Percentiles rank a stretch among this genome's conserved stretches.
Evolutionary conservation across 1,139 yeast genomes (phyloP).

Genomic region (Suhomyces guaymorum): DNA sequence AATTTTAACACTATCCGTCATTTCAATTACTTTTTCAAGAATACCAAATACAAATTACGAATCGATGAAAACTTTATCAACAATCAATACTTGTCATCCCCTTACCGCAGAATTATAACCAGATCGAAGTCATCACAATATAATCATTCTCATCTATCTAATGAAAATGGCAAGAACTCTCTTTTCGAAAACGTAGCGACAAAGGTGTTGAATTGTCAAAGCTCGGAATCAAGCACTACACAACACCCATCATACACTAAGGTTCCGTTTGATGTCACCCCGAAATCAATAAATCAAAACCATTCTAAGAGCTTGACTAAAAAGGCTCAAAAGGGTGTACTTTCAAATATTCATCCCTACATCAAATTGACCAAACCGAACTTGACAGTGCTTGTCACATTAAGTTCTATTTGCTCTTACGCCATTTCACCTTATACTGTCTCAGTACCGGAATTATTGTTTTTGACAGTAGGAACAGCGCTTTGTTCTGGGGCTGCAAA

Average conservation of each 20-base stretch:
- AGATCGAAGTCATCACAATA: too few relatives aligned
- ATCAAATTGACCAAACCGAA: constrained; percentile 85
- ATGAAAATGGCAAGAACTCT: constrained; percentile 9
- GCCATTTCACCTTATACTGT: constrained; percentile 86
- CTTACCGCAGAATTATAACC: constrained; percentile 1
- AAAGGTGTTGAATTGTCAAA: constrained; percentile 43
- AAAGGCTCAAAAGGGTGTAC: constrained; percentile 11
- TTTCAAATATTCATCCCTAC: too few relatives aligned
- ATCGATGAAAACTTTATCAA: constrained; percentile 38
- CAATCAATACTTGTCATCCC: constrained; percentile 29
- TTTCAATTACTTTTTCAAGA: constrained; percentile 44
- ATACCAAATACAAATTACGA: constrained; percentile 33
- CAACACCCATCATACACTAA: constrained; percentile 25
- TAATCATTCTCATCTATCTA: background rate
- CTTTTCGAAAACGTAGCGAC: constrained; percentile 33
- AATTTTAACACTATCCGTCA: constrained; percentile 32
- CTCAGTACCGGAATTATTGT: constrained; percentile 65
- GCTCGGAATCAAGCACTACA: constrained; percentile 31
- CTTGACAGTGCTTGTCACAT: constrained; percentile 80
- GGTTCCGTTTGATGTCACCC: constrained; percentile 62
- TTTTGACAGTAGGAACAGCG: constrained; percentile 82
- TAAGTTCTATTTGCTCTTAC: constrained; percentile 90
- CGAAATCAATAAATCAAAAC: constrained; percentile 30
- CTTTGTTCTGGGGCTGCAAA: constrained; percentile 92
- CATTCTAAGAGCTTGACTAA: constrained; percentile 12